These are phyloP conservation scores for Nannochloropsis gaditana DNA, from an alignment of 108 stramenopile species.

Conservation along the genomic window DNA sequence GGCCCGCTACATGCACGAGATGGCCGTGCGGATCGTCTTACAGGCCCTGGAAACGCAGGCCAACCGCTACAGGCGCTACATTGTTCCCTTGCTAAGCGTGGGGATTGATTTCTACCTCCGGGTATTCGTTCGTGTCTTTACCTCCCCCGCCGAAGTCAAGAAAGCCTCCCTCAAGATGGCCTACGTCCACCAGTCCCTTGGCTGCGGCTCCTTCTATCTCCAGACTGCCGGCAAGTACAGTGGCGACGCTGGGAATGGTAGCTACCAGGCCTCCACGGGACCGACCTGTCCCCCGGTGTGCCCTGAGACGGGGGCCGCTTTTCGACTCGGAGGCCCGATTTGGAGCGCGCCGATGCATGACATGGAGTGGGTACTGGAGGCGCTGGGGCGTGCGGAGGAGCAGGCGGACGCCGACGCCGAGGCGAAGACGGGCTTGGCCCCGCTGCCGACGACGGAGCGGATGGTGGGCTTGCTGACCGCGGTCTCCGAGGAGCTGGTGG, in stretches of 20 bases:
- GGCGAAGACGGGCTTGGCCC: neutral
- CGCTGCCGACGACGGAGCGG: constrained; percentile 59
- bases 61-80: constrained; percentile 74
- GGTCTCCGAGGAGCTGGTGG: constrained; percentile 80
- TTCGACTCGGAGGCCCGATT: constrained; percentile 86
- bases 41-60: constrained; percentile 70
- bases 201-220: constrained; percentile 82
- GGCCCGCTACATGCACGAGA: constrained; percentile 82
- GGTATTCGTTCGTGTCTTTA: constrained; percentile 88
- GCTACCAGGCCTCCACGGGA: neutral
- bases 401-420: constrained; percentile 38
- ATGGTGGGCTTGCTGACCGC: constrained; percentile 78
- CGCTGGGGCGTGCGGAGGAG: constrained; percentile 64
- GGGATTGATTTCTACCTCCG: constrained; percentile 95
- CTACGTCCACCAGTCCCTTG: constrained; percentile 80
- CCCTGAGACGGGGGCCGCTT: constrained; percentile 66
- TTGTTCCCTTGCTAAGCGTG: constrained; percentile 82
- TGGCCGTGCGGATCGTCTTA: constrained; percentile 87
- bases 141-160: constrained; percentile 76
- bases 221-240: constrained; percentile 56
- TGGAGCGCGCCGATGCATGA: constrained; percentile 94
- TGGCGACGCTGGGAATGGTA: constrained; percentile 10
- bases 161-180: constrained; percentile 72
- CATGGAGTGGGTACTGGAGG: constrained; percentile 63
- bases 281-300: constrained; percentile 37